A percentile compares a stretch with the other conserved stretches of the same genome.
Evolutionary conservation across 2,329 filamentous ascomycete species (phyloP).

Genomic region (Epichloe bromicola): DNA sequence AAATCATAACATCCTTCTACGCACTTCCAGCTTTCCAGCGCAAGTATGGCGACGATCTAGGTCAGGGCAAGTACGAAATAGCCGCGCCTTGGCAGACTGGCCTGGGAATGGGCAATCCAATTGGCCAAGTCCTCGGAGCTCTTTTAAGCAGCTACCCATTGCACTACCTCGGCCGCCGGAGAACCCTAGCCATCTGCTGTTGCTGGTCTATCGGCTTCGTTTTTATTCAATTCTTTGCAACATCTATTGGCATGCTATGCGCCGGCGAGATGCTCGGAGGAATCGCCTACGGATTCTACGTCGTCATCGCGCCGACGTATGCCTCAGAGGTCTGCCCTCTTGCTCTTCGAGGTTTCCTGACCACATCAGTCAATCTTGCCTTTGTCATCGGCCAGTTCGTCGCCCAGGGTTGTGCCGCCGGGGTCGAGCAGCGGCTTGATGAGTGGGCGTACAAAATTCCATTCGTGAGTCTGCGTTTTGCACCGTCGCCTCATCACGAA

Average conservation of each 20-base stretch:
- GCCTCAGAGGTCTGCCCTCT: conserved; percentile 48
- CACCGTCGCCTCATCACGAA: not conserved
- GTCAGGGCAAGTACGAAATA: conserved; percentile 25
- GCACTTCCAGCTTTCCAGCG: conserved; percentile 19
- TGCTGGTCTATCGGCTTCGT: conserved; percentile 36
- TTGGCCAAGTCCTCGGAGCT: conserved; percentile 35
- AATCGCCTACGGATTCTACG: conserved; percentile 47
- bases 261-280: conserved; percentile 49
- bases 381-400: conserved; percentile 51
- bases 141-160: conserved; percentile 14
- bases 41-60: conserved; percentile 18
- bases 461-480: conserved; percentile 9
- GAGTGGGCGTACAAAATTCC: conserved; percentile 32
- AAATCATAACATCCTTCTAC: conserved; percentile 26
- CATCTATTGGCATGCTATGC: conserved; percentile 40
- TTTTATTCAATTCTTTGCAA: conserved; percentile 51
- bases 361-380: conserved; percentile 47
- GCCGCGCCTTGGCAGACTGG: conserved; percentile 36
- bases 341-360: conserved; percentile 42
- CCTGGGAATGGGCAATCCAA: conserved; percentile 29
- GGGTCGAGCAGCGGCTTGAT: conserved; percentile 24
- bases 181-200: conserved; percentile 31
- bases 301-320: conserved; percentile 45
- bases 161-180: conserved; percentile 30
- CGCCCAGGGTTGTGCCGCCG: conserved; percentile 33